These are phyloP conservation scores for Eutrema japonicum DNA, from an alignment of 345 rosid genomes.

Conservation along the genomic window DNA sequence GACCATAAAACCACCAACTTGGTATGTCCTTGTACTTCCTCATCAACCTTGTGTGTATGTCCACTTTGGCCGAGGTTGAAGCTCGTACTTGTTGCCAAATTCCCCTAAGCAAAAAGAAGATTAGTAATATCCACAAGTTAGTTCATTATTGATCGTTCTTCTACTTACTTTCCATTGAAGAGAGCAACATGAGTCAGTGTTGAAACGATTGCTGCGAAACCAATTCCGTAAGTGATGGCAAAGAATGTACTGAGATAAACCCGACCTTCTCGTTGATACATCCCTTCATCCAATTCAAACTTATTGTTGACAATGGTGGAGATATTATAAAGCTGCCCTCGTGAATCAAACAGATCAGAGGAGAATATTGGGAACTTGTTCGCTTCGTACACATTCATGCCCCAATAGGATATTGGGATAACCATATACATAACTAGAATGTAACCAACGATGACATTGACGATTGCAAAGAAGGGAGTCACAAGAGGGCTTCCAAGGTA, in stretches of 20 bases:
- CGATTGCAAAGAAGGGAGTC: constrained; percentile 59
- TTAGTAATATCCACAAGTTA: background rate
- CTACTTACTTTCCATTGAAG: constrained; percentile 65
- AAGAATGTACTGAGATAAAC: constrained; percentile 58
- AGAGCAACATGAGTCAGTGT: constrained; percentile 59
- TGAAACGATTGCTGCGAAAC: constrained; percentile 59
- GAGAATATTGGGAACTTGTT: constrained; percentile 60
- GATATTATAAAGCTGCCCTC: constrained; percentile 52
- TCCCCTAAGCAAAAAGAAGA: constrained; percentile 42
- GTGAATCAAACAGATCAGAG: constrained; percentile 51
- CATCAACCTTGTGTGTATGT: constrained; percentile 69
- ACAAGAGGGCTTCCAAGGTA: constrained; percentile 66
- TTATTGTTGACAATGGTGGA: constrained; percentile 56
- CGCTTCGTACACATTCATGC: constrained; percentile 49
- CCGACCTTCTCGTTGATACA: constrained; percentile 51
- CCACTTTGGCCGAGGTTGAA: constrained; percentile 51
- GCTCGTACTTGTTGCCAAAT: constrained; percentile 56
- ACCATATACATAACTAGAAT: constrained; percentile 44
- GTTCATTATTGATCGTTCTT: background rate
- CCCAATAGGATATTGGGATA: constrained; percentile 53
- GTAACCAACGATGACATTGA: constrained; percentile 55
- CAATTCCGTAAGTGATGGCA: constrained; percentile 61
- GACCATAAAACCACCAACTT: constrained; percentile 59
- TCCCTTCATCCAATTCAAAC: constrained; percentile 52
- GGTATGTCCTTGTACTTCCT: constrained; percentile 62